Evolutionary conservation across 2,329 filamentous ascomycete genomes (phyloP), one percentile per base, ranked within the genome.

Genomic region (Calcarisporium arbuscula): DNA sequence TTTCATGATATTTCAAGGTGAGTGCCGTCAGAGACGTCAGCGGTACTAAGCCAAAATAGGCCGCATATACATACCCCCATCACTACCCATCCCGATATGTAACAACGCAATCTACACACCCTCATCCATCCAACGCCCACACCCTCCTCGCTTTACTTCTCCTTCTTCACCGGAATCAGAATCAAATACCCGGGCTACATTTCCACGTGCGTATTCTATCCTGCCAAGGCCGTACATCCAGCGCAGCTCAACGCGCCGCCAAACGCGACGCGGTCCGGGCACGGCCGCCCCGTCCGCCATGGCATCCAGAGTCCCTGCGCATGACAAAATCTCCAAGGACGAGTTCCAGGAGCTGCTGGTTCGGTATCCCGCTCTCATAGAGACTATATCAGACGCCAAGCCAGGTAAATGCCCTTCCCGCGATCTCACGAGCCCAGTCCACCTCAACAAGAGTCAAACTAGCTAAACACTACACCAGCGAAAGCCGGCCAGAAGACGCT

Each of bases 401-500:
- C 49, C 54, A 31, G 53, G 70, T 72, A 51, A 39, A 58, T 50
- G 12, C 30, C 25, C 12, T 33, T 32, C 38, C 28, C 28, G 25
- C 19, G 22, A 25, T 23, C 15, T 35, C 30, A 14, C 20, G 8
- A 4, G 18, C 18, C n/a, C 19, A 15, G 16, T 17, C 12, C 33
- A n/a, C 22, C 28, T 15, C 28, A 15, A 8, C 6, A n/a, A 15
- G 11, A 15, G 14, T 30, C 28, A 30, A n/a, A 8, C 14, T 18
- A 6, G 11, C n/a, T 8, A 30, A n/a, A 15, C 28, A 17, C 28
- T 17, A n/a, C 16, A 6, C 5, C 5, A 72, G 67, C 53, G 42
- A 75, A 74, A 44, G 40, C 55, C 4, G 68, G 67, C 20, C 67
- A 73, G 40, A 64, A 62, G 49, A 63, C 68, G 2, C 64, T 85